These are phyloP conservation scores for Panicum miliaceum DNA, from an alignment of 176 grass and related monocot species.

Conservation along the genomic window DNA sequence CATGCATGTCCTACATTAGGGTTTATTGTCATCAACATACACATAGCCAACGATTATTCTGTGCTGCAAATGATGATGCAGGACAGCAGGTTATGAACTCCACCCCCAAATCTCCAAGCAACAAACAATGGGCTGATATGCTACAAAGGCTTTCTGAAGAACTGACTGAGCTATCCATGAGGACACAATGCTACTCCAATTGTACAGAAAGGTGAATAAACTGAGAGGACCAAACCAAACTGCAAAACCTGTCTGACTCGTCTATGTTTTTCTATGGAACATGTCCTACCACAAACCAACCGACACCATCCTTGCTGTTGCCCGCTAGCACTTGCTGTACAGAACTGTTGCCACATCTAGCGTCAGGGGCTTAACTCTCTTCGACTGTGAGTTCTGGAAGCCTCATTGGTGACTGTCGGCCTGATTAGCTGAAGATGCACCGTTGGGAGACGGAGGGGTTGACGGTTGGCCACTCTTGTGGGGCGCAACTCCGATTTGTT, in stretches of 20 bases:
- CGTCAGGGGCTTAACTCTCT: background rate
- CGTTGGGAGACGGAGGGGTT: conserved; percentile 26
- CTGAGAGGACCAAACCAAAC: conserved; percentile 35
- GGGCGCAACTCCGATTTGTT: conserved; percentile 32
- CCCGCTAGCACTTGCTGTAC: conserved; percentile 54
- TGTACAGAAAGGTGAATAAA: conserved; percentile 49
- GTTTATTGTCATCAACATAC: conserved; percentile 39
- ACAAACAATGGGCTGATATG: conserved; percentile 35
- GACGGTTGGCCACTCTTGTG: conserved; percentile 20
- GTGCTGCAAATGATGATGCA: conserved; percentile 28
- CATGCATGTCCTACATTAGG: conserved; percentile 27
- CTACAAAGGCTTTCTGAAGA: conserved; percentile 29
- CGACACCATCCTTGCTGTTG: conserved; percentile 7
- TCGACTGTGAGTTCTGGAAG: background rate
- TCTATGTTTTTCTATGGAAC: conserved; percentile 44
- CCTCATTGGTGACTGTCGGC: conserved; percentile 14
- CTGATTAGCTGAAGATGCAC: conserved; percentile 40
- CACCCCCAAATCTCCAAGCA: background rate
- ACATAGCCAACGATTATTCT: conserved; percentile 13
- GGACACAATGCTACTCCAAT: conserved; percentile 40
- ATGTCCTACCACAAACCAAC: conserved; percentile 40
- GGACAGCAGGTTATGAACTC: conserved; percentile 29
- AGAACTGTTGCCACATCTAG: conserved; percentile 30
- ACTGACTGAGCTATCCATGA: conserved; percentile 11
- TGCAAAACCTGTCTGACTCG: conserved; percentile 32